Evolutionary conservation across 495 filamentous ascomycete genomes (phyloP).

Genomic region (Hapsidospora chrysogenum): DNA sequence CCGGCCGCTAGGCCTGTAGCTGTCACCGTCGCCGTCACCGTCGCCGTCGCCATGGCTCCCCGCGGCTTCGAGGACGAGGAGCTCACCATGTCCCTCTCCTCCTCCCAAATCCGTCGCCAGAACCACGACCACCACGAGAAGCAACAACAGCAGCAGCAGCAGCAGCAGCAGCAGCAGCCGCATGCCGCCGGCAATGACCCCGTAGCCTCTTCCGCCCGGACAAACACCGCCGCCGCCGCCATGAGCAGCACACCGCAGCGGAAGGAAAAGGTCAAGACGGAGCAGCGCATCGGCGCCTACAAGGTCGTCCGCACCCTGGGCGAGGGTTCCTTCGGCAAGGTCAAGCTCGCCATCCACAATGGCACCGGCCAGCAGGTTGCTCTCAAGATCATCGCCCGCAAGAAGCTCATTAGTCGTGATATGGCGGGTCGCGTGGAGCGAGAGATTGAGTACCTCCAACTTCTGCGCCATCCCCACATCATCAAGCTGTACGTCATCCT

Average conservation of each 20-base stretch:
- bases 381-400: constrained; percentile 88
- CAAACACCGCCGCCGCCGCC: constrained; percentile 11
- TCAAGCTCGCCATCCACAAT: constrained; percentile 86
- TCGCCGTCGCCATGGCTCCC: constrained; percentile 36
- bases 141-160: constrained; percentile 8
- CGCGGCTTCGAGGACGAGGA: constrained; percentile 67
- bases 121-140: constrained; percentile 6
- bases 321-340: constrained; percentile 95
- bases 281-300: constrained; percentile 80
- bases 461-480: constrained; percentile 92
- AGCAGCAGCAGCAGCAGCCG: constrained; percentile 13
- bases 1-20: too few relatives aligned
- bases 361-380: constrained; percentile 87
- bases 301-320: constrained; percentile 78
- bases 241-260: constrained; percentile 12
- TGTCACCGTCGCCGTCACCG: constrained; percentile 3
- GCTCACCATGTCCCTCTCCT: constrained; percentile 69
- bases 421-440: constrained; percentile 96
- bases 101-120: constrained; percentile 42
- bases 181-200: constrained; percentile 13
- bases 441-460: constrained; percentile 93
- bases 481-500: constrained; percentile 70
- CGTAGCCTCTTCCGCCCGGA: constrained; percentile 7
- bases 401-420: constrained; percentile 86
- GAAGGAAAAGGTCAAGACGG: constrained; percentile 33